A percentile compares a stretch with the other conserved stretches of the same genome.
Conservation (phyloP, 495 filamentous ascomycete species). For the Podospora bellae-mahoneyi region DNA sequence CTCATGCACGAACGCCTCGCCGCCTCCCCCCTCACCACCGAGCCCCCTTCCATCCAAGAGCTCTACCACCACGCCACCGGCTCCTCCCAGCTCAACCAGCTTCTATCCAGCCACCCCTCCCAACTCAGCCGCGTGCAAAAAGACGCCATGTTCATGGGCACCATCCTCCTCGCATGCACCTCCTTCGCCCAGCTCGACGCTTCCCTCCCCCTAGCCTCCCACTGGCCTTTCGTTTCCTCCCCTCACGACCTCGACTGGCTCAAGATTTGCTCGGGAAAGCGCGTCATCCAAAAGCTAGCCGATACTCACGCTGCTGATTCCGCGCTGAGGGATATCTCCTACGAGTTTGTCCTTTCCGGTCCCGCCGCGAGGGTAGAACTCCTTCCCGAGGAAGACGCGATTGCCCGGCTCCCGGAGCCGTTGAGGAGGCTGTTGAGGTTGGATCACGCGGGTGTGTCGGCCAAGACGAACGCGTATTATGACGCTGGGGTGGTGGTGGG, state of each 20-base stretch:
- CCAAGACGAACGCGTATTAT: slow-evolving; percentile 19
- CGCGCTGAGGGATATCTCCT: slow-evolving; percentile 4
- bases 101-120: slow-evolving; percentile 29
- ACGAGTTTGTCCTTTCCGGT: not conserved
- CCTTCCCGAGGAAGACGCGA: not conserved
- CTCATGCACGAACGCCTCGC: slow-evolving; percentile 37
- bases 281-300: slow-evolving; percentile 21
- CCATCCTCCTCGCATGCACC: slow-evolving; percentile 35
- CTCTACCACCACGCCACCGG: slow-evolving; percentile 38
- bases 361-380: not conserved
- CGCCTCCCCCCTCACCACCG: slow-evolving; percentile 7
- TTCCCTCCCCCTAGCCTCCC: slow-evolving; percentile 21
- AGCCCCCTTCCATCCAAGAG: slow-evolving; percentile 10
- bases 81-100: slow-evolving; percentile 36
- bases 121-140: slow-evolving; percentile 24
- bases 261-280: slow-evolving; percentile 33
- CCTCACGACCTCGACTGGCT: slow-evolving; percentile 34
- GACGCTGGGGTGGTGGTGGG: slow-evolving; percentile 5
- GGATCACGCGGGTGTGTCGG: not conserved
- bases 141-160: slow-evolving; percentile 41
- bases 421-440: slow-evolving; percentile 14
- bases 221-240: slow-evolving; percentile 40
- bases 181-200: slow-evolving; percentile 36
- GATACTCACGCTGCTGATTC: slow-evolving; percentile 21
- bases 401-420: slow-evolving; percentile 10